Evolutionary conservation across 345 rosid genomes (phyloP), one percentile per base, ranked within the genome.

Genomic region (Mercurialis annua): DNA sequence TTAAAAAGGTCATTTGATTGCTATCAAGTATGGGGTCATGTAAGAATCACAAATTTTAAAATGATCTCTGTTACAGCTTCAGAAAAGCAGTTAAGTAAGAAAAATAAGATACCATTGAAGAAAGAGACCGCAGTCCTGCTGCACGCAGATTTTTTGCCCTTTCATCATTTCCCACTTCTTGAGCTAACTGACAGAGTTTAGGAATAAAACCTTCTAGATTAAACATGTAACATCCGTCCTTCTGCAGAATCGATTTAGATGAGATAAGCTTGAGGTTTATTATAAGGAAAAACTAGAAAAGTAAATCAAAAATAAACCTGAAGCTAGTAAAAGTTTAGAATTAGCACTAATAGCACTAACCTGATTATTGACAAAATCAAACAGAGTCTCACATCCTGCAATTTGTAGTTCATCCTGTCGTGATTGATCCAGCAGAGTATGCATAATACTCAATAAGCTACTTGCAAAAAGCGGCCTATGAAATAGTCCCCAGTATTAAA

Each of bases 341-440:
- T 24, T 62, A 43, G 18, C 29, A 73, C 47, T 46, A 51, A 68
- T 58, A 51, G 54, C 62, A 75, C 81, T 66, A 59, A 95, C 97
- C 98, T 92, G 99, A 76, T 86, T 92, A 82, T 83, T 92, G 78
- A 90, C 83, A 74, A 95, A 95, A 77, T 88, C 90, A 70, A 88
- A 92, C 62, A 92, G 92, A 69, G 89, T 82, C 73, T 88, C 81
- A 58, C 98, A 92, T 69, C 99, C 97, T 71, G 82, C 84, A 72
- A 85, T 79, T 81, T 72, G 87, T 73, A 94, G 79, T 61, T 94
- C 98, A 73, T 85, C 88, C 60, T 81, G 90, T 64, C 86, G 75
- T 67, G 85, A 83, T 82, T 90, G 96, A 64, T 88, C 99, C 81
- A 95, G 73, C 62, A 92, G 84, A 71, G 86, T 86, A 64, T 84